Percentiles rank a stretch among this genome's conserved stretches.
Conservation (phyloP, 495 filamentous ascomycete genomes). For the Penicillium cosmopolitanum region DNA sequence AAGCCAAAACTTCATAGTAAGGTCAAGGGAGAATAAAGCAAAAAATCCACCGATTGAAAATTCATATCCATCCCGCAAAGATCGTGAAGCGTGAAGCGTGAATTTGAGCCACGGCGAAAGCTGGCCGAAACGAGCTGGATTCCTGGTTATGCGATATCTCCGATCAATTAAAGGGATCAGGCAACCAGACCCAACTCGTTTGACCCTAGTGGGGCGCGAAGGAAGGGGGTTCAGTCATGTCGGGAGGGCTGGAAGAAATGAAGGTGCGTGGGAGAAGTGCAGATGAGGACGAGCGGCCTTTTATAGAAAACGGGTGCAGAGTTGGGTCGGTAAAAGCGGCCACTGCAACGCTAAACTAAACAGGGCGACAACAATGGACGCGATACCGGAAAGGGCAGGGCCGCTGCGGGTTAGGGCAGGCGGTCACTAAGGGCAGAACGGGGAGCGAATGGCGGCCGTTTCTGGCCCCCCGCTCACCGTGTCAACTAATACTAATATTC, state of each 20-base stretch:
- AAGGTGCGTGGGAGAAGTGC: slow-evolving; percentile 6
- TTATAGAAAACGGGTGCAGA: neutral
- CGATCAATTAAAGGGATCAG: neutral
- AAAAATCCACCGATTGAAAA: no score
- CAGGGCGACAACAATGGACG: neutral
- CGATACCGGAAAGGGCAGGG: neutral
- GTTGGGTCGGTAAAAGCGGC: neutral
- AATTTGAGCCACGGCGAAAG: neutral
- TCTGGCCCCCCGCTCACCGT: slow-evolving; percentile 1
- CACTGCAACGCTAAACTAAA: neutral
- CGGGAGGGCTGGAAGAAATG: no score
- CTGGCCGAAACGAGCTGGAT: slow-evolving; percentile 1
- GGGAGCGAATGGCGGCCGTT: slow-evolving; percentile 2
- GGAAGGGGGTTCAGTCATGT: neutral
- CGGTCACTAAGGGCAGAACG: neutral
- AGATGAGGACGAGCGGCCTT: neutral
- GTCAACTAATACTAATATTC: no score
- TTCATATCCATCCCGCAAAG: neutral
- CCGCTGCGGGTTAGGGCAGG: neutral
- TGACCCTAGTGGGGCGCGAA: neutral
- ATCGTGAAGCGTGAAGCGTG: neutral
- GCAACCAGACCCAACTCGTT: neutral
- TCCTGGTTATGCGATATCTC: neutral
- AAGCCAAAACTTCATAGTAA: neutral
- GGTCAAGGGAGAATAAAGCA: neutral